Evolutionary conservation across 768 basidiomycete genomes (phyloP), one percentile per base, ranked within the genome.

Genomic region (Termitomyces titanicus): DNA sequence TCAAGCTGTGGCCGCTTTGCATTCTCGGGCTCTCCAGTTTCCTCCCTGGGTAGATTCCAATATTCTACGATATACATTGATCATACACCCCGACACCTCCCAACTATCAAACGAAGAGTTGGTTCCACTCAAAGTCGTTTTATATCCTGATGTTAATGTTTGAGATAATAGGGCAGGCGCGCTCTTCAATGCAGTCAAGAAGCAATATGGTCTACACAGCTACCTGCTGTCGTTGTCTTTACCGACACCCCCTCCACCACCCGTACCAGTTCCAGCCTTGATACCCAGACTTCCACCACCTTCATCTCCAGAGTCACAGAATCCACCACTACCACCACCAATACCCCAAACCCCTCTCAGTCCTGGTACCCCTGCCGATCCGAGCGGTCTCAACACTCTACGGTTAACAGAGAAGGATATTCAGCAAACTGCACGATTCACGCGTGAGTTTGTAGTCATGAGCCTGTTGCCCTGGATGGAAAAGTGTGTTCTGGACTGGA

Each of bases 401-500:
- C 70, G 73, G 31, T 73, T 94, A 73, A 76, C 74, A 9, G 85
- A 92, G 62, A 71, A 73, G 45, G 94, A 96, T 71, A 88, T 92
- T 13, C 80, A 87, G 51, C 80, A 84, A 61, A 81, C 85, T 6
- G 84, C 85, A 0, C 81, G 83, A 51, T 93, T 98, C 63, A 80
- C 92, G 10, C 81, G 94, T 43, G 95, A 97, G 68, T 88, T 98
- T 61, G 78, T 92, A 3, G 85, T 87, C 11, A 92, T 90, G 84
- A 94, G 90, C 65, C 70, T 98, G 43, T 69, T 98, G 3, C 95
- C 95, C 1, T 98, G 92, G 92, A 95, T 98, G 92, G 96, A 98
- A 72, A 92, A 88, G 64, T 88, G 86, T 68, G 89, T 95, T 5
- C 61, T 92, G 44, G 92, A 96, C 59, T 96, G 94, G 92, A 98